Percentiles rank a stretch among this genome's conserved stretches.
Evolutionary conservation across 2,329 filamentous ascomycete species (phyloP).

Genomic region (Neonectria coccinea): DNA sequence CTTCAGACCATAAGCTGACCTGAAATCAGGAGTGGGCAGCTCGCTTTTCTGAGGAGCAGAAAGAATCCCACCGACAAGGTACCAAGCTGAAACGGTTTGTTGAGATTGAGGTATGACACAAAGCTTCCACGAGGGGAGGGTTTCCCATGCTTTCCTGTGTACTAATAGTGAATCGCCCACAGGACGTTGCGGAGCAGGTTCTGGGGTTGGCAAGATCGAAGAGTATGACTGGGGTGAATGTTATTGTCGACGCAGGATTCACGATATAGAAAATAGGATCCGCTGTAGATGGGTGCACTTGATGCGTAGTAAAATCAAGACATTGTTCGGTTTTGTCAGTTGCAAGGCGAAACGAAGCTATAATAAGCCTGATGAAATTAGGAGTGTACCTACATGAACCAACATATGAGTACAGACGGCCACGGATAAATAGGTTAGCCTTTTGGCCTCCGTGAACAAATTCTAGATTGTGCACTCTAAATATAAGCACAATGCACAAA

Average conservation of each 20-base stretch:
- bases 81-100: constrained; percentile 71
- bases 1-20: background rate
- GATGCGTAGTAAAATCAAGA: no score
- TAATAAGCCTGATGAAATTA: background rate
- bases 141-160: background rate
- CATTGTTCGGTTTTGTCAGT: no score
- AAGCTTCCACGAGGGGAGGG: no score
- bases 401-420: background rate
- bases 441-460: no score
- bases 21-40: constrained; percentile 69
- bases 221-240: constrained; percentile 65
- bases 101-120: constrained; percentile 51
- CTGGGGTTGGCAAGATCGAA: constrained; percentile 60
- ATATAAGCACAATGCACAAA: background rate
- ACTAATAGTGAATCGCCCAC: background rate
- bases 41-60: constrained; percentile 67
- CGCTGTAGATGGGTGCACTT: no score
- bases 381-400: background rate
- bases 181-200: constrained; percentile 66
- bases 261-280: background rate
- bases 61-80: constrained; percentile 63
- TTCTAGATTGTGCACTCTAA: no score
- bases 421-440: no score
- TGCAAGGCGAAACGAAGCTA: no score
- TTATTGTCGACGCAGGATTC: constrained; percentile 58